These are phyloP conservation scores for Boletus sp. DNA, from an alignment of 1,284 basidiomycete genomes.

Conservation along the genomic window DNA sequence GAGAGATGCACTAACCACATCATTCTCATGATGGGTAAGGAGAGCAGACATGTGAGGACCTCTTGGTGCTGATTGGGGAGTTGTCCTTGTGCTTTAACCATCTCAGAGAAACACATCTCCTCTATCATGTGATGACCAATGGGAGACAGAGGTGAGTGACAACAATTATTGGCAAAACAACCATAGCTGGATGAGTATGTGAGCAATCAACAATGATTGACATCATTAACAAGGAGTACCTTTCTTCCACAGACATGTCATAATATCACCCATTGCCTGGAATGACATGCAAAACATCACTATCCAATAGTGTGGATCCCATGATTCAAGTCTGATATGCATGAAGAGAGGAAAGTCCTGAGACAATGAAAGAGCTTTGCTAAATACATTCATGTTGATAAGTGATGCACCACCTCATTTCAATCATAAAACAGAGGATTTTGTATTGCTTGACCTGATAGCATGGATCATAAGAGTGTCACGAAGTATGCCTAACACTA, in stretches of 20 bases:
- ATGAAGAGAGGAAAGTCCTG: slow-evolving; percentile 6
- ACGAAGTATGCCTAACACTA: not conserved
- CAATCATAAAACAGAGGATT: slow-evolving; percentile 34
- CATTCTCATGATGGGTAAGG: not conserved
- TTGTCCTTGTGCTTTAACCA: not conserved
- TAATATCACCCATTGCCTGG: slow-evolving; percentile 2
- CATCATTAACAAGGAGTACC: slow-evolving; percentile 9
- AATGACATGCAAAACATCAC: slow-evolving; percentile 29
- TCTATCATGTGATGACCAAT: slow-evolving; percentile 25
- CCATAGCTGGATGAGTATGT: slow-evolving; percentile 14
- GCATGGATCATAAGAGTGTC: not conserved
- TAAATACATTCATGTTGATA: slow-evolving; percentile 12
- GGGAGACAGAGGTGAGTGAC: slow-evolving; percentile 23
- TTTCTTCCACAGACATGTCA: slow-evolving; percentile 7
- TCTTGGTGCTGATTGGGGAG: not conserved
- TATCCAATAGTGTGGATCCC: slow-evolving; percentile 16
- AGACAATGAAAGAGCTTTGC: slow-evolving; percentile 27
- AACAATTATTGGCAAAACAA: slow-evolving; percentile 1
- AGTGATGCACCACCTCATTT: slow-evolving; percentile 33
- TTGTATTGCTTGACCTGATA: slow-evolving; percentile 35
- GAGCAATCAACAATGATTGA: not conserved
- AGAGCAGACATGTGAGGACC: not conserved
- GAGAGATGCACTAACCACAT: not conserved
- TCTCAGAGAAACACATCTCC: slow-evolving; percentile 19
- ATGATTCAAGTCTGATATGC: not conserved